Conservation (phyloP, 2,329 filamentous ascomycete genomes). For the Orbilia ellipsospora region DNA sequence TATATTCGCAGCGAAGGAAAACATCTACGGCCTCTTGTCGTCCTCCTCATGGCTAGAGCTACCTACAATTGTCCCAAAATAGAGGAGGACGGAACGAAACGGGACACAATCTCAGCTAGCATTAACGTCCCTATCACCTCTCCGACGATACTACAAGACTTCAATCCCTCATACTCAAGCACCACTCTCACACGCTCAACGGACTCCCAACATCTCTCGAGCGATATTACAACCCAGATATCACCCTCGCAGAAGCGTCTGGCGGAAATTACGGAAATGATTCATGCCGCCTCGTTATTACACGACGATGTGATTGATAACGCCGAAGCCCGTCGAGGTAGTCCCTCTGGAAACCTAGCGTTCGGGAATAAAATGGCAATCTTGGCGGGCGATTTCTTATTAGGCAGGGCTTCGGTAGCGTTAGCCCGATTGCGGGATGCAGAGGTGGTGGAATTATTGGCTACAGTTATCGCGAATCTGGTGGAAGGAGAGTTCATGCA, state of each 20-base stretch:
- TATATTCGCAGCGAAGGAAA: constrained; percentile 97
- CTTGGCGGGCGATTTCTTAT: constrained; percentile 92
- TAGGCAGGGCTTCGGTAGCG: constrained; percentile 92
- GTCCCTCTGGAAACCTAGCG: constrained; percentile 88
- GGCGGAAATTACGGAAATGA: constrained; percentile 96
- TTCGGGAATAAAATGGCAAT: constrained; percentile 99
- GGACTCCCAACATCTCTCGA: constrained; percentile 31
- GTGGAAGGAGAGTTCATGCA: constrained; percentile 99
- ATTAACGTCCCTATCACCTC: constrained; percentile 73
- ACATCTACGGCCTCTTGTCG: constrained; percentile 92
- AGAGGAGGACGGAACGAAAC: constrained; percentile 62
- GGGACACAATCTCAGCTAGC: constrained; percentile 35
- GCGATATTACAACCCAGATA: constrained; percentile 66
- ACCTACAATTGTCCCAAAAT: constrained; percentile 81
- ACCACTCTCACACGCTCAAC: not conserved
- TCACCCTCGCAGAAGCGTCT: constrained; percentile 91
- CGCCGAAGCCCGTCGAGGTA: constrained; percentile 83
- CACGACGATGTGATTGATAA: constrained; percentile 99
- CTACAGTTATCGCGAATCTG: constrained; percentile 95
- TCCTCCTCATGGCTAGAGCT: constrained; percentile 94
- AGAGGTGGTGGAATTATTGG: constrained; percentile 92
- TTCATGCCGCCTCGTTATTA: constrained; percentile 94
- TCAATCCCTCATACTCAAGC: constrained; percentile 73
- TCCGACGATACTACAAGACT: constrained; percentile 75
- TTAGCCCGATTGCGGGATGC: constrained; percentile 89